A percentile compares a stretch with the other conserved stretches of the same genome.
phyloP scores from a whole-genome alignment of 2,329 filamentous ascomycete genomes.

The Cadophora luteo-olivacea region DNA sequence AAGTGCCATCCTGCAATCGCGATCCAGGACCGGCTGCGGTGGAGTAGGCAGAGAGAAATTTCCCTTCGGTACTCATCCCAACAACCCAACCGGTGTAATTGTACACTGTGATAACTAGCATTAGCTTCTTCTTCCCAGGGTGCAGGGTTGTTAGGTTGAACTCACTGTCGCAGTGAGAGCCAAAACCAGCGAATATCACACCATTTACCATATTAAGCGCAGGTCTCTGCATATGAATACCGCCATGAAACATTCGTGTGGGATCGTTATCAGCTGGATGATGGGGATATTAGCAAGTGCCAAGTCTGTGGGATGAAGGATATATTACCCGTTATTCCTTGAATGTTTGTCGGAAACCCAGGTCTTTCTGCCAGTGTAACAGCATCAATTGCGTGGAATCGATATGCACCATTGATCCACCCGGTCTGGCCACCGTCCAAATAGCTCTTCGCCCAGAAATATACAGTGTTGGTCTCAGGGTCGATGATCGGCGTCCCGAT shows the following conservation, averaged over 20 bases:
- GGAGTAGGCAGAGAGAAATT: conserved; percentile 42
- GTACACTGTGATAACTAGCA: too few species aligned
- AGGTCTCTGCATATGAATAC: conserved; percentile 58
- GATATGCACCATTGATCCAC: conserved; percentile 25
- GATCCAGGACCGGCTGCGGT: conserved; percentile 40
- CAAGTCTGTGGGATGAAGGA: too few species aligned
- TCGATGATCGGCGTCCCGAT: conserved; percentile 56
- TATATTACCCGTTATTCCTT: too few species aligned
- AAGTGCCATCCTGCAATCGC: too few species aligned
- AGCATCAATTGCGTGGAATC: conserved; percentile 31
- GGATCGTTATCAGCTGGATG: conserved; percentile 29
- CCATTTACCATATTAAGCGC: conserved; percentile 53
- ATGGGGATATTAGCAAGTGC: too few species aligned
- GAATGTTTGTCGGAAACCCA: too few species aligned
- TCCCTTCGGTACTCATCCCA: conserved; percentile 54
- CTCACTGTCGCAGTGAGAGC: conserved; percentile 61
- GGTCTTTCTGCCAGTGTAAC: too few species aligned
- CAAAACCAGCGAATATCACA: conserved; percentile 59
- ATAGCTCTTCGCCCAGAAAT: conserved; percentile 46
- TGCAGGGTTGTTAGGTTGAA: too few species aligned
- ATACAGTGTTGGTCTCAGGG: conserved; percentile 52
- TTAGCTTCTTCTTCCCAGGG: too few species aligned
- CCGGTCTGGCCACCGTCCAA: conserved; percentile 28
- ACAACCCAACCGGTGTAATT: conserved; percentile 62
- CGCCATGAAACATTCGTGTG: conserved; percentile 54